These are phyloP conservation scores for Chamaenerion angustifolium DNA, from an alignment of 345 rosid species.

Conservation along the genomic window DNA sequence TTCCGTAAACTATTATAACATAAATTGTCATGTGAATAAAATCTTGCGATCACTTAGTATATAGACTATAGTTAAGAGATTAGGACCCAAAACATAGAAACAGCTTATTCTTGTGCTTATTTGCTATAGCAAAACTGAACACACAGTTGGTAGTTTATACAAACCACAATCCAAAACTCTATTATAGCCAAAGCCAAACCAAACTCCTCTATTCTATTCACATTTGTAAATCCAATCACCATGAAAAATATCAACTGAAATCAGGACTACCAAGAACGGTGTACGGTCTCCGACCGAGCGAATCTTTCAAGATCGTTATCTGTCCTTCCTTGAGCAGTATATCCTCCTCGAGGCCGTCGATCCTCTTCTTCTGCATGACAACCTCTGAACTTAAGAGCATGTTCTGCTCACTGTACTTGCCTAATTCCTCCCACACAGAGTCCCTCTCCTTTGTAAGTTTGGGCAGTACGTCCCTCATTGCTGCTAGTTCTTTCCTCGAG, in stretches of 20 bases:
- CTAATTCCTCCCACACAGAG: slow-evolving; percentile 69
- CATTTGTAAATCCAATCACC: too few relatives aligned
- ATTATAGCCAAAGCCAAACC: too few relatives aligned
- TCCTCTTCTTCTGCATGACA: slow-evolving; percentile 40
- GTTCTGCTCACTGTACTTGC: slow-evolving; percentile 61
- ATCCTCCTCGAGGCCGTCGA: slow-evolving; percentile 69
- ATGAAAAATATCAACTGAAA: slow-evolving; percentile 21
- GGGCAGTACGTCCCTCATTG: slow-evolving; percentile 36
- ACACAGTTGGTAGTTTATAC: too few relatives aligned
- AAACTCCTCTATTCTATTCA: too few relatives aligned
- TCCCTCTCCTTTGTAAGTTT: slow-evolving; percentile 79
- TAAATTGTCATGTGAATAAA: too few relatives aligned
- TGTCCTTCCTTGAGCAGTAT: slow-evolving; percentile 83
- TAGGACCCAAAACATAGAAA: too few relatives aligned
- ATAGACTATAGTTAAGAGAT: too few relatives aligned
- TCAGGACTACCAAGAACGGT: slow-evolving; percentile 50
- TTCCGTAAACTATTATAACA: too few relatives aligned
- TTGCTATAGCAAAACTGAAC: too few relatives aligned
- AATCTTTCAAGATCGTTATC: slow-evolving; percentile 76
- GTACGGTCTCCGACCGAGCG: slow-evolving; percentile 35
- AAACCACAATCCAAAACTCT: too few relatives aligned
- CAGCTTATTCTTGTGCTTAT: too few relatives aligned
- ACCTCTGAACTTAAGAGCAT: slow-evolving; percentile 75
- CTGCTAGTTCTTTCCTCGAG: slow-evolving; percentile 37
- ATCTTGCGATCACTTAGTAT: too few relatives aligned